Conservation (phyloP, 495 filamentous ascomycete genomes). For the Hyaloscypha variabilis region DNA sequence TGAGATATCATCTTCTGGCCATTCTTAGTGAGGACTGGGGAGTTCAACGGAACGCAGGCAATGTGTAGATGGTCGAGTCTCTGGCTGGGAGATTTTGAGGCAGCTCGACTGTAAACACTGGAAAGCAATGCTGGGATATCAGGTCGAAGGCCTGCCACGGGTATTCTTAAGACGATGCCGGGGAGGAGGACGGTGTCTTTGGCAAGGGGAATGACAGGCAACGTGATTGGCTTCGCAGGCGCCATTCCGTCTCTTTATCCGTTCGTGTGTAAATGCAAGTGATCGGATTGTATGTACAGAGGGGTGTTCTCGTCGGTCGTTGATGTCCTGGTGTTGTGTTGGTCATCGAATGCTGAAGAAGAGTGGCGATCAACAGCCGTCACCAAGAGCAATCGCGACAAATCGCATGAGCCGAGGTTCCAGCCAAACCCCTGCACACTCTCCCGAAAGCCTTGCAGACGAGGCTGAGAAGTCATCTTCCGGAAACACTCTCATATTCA, state of each 20-base stretch:
- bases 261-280: not conserved
- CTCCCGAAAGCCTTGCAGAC: constrained; percentile 5
- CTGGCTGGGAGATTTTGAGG: constrained; percentile 63
- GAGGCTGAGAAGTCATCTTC: not conserved
- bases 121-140: constrained; percentile 84
- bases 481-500: not conserved
- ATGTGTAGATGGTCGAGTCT: constrained; percentile 68
- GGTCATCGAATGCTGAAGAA: constrained; percentile 15
- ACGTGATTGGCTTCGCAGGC: constrained; percentile 12
- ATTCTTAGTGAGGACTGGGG: constrained; percentile 65
- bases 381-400: not conserved
- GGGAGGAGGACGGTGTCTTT: constrained; percentile 78
- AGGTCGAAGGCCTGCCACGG: constrained; percentile 70
- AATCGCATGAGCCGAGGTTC: constrained; percentile 15
- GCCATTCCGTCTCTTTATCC: constrained; percentile 10
- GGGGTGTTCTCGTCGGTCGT: constrained; percentile 3
- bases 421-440: not conserved
- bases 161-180: constrained; percentile 74
- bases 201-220: constrained; percentile 78
- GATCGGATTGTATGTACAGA: not conserved
- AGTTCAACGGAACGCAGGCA: constrained; percentile 79
- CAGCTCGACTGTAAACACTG: constrained; percentile 68
- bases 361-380: constrained; percentile 16
- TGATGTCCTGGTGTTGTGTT: not conserved
- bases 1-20: constrained; percentile 66